Base-by-base conservation (phyloP, 176 grass and related monocot genomes). In the Lolium perenne region DNA sequence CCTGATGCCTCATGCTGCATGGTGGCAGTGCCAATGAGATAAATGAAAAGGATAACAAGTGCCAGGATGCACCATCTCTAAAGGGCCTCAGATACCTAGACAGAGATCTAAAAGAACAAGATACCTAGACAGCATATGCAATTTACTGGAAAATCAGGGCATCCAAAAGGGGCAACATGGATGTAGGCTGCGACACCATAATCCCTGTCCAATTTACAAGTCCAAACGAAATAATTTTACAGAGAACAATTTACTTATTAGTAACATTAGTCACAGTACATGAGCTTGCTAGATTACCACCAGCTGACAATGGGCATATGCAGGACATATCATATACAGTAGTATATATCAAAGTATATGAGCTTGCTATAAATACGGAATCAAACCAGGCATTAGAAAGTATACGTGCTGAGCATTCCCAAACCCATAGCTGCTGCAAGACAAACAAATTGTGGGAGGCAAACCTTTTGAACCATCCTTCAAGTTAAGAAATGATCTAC, bases 11-110 rank as follows among this genome's bases (percentile, higher is more conserved):
- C 32, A 1, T 35, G 32, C 32, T 35, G 32, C 32, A 35, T 35
- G 32, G 32, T 35, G 32, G 32, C 3, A 35, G 76, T 79, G 65
- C 94, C 94, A 88, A 96, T 96, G 64, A 99, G 97, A 94, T 99
- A 88, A 35, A 99, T 99, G 86, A 80, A 47, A 83, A 99, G 97
- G 77, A 99, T 99, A 82, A 93, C 80, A 91, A 99, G 81, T 57
- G 97, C 97, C 76, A 99, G 70, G 85, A 94, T 79, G 82, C 87
- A 2, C 32, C 32, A 35, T 35, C 32, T 35, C 32, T 35, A 35
- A 35, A 65, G 45, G 97, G 88, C 97, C 97, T 79, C 97, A 84
- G 87, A 96, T 96, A 94, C 97, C 32, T 35, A 35, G 32, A 35
- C 32, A 35, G 32, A 35, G 32, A 35, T 35, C 32, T 35, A 35